Percentiles rank a stretch among this genome's conserved stretches.
These are phyloP conservation scores for Rhododendron molle DNA, from an alignment of 148 eudicot species.

Conservation along the genomic window DNA sequence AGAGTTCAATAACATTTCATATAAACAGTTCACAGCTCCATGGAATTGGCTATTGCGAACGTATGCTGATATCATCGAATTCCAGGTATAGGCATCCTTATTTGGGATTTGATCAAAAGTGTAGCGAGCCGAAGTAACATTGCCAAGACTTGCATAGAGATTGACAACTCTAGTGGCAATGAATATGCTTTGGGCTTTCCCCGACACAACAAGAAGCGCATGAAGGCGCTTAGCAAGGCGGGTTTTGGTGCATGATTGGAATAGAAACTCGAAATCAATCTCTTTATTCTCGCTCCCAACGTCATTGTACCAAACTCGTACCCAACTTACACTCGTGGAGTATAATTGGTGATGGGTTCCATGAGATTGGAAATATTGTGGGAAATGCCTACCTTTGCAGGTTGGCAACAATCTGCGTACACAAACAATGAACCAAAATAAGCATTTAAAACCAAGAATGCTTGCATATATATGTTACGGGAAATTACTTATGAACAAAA, in stretches of 20 bases:
- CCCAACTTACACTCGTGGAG: slow-evolving; percentile 27
- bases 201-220: slow-evolving; percentile 53
- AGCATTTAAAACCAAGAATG: neutral
- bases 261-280: slow-evolving; percentile 46
- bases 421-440: slow-evolving; percentile 1
- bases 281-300: slow-evolving; percentile 18
- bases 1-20: slow-evolving; percentile 29
- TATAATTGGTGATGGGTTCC: slow-evolving; percentile 18
- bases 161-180: slow-evolving; percentile 56
- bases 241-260: slow-evolving; percentile 34
- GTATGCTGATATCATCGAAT: slow-evolving; percentile 62
- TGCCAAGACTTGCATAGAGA: slow-evolving; percentile 52
- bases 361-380: slow-evolving; percentile 5
- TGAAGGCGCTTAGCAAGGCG: slow-evolving; percentile 26
- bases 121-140: slow-evolving; percentile 35
- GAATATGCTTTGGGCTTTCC: slow-evolving; percentile 41
- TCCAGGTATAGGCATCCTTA: slow-evolving; percentile 53
- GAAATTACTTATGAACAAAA: neutral
- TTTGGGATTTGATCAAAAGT: slow-evolving; percentile 41
- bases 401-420: slow-evolving; percentile 15
- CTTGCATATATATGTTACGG: neutral
- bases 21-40: slow-evolving; percentile 51
- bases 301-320: slow-evolving; percentile 20
- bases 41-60: slow-evolving; percentile 39
- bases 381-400: slow-evolving; percentile 20